Base-by-base conservation (phyloP, 2,329 filamentous ascomycete genomes). In the Piedraia hortae region DNA sequence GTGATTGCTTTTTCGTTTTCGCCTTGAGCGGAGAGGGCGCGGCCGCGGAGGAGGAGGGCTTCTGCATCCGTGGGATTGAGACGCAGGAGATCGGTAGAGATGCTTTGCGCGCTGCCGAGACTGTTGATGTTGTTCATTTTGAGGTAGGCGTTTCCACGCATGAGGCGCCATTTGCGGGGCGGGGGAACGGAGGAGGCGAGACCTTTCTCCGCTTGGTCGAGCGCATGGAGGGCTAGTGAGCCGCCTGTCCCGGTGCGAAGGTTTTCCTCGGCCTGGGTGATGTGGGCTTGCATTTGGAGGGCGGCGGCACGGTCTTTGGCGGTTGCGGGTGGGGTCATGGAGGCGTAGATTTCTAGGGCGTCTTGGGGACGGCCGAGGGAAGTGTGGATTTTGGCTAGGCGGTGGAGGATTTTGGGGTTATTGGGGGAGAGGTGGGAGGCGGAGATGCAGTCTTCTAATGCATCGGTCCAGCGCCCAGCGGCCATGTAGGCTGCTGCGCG, bases 1-100 rank as follows among this genome's bases (percentile, higher is more conserved):
- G 82, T 73, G 19, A 90, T 60, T 2, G 85, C 82, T 55, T 91
- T 89, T 2, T 88, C 74, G 38, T 90, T 90, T 34, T 97, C 85
- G 14, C 85, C 85, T 42, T 85, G 74, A 3, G 67, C 69, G 38
- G 93, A 93, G 21, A 90, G 58, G 9, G 77, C 71, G 30, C 78
- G 65, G 12, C 82, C 85, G 21, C 82, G 65, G 22, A 97, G 61
- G 4, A 91, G 74, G 31, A 97, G 53, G 1, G 82, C 85, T 48
- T 97, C 85, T 2, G 85, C 80, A 39, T 97, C 85, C 42, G 82
- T 71, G 43, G 57, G 77, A 51, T 93, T 93, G 40, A 61, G 57
- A 23, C 85, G 65, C 29, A 97, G 56, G 34, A 97, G 49, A 3
- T 62, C 62, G 63, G 91, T 90, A 36, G 78, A 78, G 24, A 93